Base-by-base conservation (phyloP, 2,329 filamentous ascomycete species). In the Penicillium sp. region DNA sequence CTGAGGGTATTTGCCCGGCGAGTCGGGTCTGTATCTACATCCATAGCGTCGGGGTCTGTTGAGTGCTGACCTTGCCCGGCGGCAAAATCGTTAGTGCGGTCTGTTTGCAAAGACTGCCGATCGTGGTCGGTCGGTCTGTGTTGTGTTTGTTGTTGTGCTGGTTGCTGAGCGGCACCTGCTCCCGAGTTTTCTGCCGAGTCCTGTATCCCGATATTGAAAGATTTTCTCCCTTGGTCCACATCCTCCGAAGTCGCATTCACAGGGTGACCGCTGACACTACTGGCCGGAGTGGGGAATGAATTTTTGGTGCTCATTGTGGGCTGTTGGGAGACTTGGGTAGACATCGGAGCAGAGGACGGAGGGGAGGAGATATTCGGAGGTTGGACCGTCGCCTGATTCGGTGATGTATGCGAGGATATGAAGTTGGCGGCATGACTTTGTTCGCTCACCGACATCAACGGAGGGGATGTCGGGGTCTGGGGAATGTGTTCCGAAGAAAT, bases 361-460 rank as follows among this genome's bases (percentile, higher is more conserved):
- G 72, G 73, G 47, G 75, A 75, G 45, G 74, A 73, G 56, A 72
- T 64, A 57, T 72, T 68, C 55, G 70, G 65, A 62, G 69, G 65
- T 68, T 73, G 73, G 65, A 69, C 68, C 62, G 71, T 72, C 67
- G 73, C 68, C 70, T 76, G 70, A 63, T 72, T 72, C 60, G 75
- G 72, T 68, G 76, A 76, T 65, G 73, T 68, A 67, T 78, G 74
- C 66, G 71, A 68, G 64, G 75, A 70, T 68, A 70, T 67, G 67
- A 76, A 72, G 63, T 71, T 69, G 65, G 74, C 72, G 70, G 72
- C 77, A 79, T 79, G 74, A 64, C 73, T 78, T 67, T 73, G 74
- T 66, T 76, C 72, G 65, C 73, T 75, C 68, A 77, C 74, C 72
- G 76, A 78, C 77, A 79, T 79, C 71, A 77, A 78, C 70, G 74